Conservation (phyloP, 495 filamentous ascomycete species). For the Penicillium egyptiacum region DNA sequence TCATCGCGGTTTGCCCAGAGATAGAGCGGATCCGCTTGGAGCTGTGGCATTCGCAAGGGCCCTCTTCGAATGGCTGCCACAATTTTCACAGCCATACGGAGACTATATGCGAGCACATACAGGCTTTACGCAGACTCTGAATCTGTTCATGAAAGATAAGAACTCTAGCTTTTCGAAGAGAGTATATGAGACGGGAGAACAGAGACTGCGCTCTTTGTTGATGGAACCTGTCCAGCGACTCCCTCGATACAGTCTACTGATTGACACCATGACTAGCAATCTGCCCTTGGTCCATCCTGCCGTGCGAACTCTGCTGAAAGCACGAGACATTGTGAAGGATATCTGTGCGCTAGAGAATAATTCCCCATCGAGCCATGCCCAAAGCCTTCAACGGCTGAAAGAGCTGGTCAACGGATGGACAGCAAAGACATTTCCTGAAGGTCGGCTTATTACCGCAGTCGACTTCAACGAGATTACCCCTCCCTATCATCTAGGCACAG, state of each 20-base stretch:
- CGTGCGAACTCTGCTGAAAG: slow-evolving; percentile 73
- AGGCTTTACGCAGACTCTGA: slow-evolving; percentile 77
- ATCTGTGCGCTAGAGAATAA: slow-evolving; percentile 87
- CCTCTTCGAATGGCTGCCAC: slow-evolving; percentile 85
- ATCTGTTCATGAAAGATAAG: slow-evolving; percentile 65
- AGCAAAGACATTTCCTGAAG: slow-evolving; percentile 63
- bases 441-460: slow-evolving; percentile 79
- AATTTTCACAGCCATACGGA: slow-evolving; percentile 83
- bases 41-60: slow-evolving; percentile 70
- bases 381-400: slow-evolving; percentile 68
- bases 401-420: slow-evolving; percentile 83
- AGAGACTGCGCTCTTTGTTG: slow-evolving; percentile 82
- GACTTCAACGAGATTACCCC: slow-evolving; percentile 77
- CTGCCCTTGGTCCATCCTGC: slow-evolving; percentile 83
- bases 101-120: slow-evolving; percentile 87
- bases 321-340: slow-evolving; percentile 86
- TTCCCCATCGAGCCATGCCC: slow-evolving; percentile 60
- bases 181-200: slow-evolving; percentile 84
- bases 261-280: slow-evolving; percentile 87
- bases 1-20: slow-evolving; percentile 38
- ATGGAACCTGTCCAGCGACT: slow-evolving; percentile 96
- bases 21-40: slow-evolving; percentile 68
- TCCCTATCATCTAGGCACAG: slow-evolving; percentile 60
- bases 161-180: slow-evolving; percentile 77
- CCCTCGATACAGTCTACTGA: slow-evolving; percentile 91